Conservation (phyloP, 495 filamentous ascomycete species). For the Neurospora sp. region DNA sequence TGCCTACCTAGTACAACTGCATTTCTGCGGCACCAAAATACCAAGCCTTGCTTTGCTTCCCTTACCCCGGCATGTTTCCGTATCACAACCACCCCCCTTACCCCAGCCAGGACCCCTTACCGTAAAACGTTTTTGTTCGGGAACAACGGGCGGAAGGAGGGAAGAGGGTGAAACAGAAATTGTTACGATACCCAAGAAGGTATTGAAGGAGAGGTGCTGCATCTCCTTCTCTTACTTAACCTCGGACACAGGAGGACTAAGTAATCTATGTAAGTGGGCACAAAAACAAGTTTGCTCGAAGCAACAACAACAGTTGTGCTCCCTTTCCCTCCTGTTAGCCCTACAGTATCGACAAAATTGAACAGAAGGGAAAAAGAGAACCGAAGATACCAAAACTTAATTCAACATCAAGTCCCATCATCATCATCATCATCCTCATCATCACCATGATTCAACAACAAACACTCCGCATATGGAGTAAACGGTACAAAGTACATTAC, state of each 20-base stretch:
- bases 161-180: background rate
- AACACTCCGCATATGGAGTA: background rate
- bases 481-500: background rate
- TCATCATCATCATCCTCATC: background rate
- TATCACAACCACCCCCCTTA: background rate
- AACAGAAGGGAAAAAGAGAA: background rate
- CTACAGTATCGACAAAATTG: background rate
- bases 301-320: background rate
- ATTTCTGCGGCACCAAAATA: background rate
- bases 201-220: background rate
- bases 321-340: background rate
- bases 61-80: background rate
- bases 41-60: background rate
- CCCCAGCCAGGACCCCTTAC: background rate
- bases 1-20: background rate
- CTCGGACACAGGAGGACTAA: background rate
- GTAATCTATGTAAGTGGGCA: background rate
- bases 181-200: background rate
- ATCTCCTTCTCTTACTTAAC: background rate
- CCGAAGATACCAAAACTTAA: background rate
- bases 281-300: background rate
- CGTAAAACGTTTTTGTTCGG: background rate
- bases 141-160: background rate
- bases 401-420: background rate
- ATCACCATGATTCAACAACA: background rate